phyloP scores from a whole-genome alignment of 2,329 filamentous ascomycete genomes.

The Salinomyces thailandicus region DNA sequence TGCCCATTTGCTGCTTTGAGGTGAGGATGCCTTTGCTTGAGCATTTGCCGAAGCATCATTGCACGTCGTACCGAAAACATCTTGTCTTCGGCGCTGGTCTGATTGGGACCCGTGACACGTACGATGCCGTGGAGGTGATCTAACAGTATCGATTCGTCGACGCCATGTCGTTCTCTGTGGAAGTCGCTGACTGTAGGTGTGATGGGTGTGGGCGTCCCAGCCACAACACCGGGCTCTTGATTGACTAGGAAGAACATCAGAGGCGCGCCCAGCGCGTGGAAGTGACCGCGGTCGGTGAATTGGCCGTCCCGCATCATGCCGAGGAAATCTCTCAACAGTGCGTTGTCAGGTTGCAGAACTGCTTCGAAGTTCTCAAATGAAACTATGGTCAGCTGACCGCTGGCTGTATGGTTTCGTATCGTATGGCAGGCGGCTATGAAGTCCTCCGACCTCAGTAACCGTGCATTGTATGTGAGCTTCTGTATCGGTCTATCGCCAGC shows the following conservation, averaged over 20 bases:
- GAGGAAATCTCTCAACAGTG: slow-evolving; percentile 20
- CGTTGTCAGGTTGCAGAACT: slow-evolving; percentile 17
- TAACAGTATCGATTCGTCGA: slow-evolving; percentile 21
- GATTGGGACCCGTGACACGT: slow-evolving; percentile 22
- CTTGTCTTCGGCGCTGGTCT: slow-evolving; percentile 18
- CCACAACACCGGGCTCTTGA: slow-evolving; percentile 16
- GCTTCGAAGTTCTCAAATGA: slow-evolving; percentile 25
- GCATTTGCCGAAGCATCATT: slow-evolving; percentile 24
- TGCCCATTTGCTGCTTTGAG: slow-evolving; percentile 17
- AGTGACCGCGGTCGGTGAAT: slow-evolving; percentile 21
- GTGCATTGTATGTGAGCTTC: slow-evolving; percentile 21
- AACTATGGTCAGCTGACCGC: slow-evolving; percentile 18
- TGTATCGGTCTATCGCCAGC: slow-evolving; percentile 13
- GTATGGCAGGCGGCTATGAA: slow-evolving; percentile 21
- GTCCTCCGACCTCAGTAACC: slow-evolving; percentile 19
- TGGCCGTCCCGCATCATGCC: slow-evolving; percentile 22
- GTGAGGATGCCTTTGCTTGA: slow-evolving; percentile 23
- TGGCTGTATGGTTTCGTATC: slow-evolving; percentile 21
- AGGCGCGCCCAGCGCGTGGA: slow-evolving; percentile 19
- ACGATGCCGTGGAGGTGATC: slow-evolving; percentile 26
- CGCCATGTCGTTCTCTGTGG: slow-evolving; percentile 7
- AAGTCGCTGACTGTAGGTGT: slow-evolving; percentile 16
- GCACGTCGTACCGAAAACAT: slow-evolving; percentile 24
- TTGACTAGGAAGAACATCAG: slow-evolving; percentile 26
- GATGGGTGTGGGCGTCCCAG: slow-evolving; percentile 17